Base-by-base conservation (phyloP, 768 basidiomycete species). In the Boletales sp. region DNA sequence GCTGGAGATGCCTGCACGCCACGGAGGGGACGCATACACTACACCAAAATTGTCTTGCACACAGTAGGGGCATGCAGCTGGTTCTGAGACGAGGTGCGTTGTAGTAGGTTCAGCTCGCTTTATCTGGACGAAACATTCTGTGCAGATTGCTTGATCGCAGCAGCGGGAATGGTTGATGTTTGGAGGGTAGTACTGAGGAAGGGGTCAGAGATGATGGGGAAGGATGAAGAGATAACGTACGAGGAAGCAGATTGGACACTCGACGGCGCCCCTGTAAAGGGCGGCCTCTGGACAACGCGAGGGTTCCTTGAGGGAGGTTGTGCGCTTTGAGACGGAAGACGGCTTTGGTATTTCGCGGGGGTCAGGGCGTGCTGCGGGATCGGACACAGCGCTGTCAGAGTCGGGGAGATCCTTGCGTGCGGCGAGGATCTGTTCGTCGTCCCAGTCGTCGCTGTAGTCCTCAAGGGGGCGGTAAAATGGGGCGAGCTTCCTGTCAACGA, bases 81-180 rank as follows among this genome's bases (percentile, higher is more conserved):
- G 93, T 62, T 99, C 96, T 9, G 94, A 95, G 46, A 94, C 92
- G 52, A 97, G 77, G 70, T 98, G 94, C 0, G 94, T 97, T 8
- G 92, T 78, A 0, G 93, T 95, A 7, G 96, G 93, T 55, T 99
- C 96, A 33, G 81, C 83, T 48, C 96, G 87, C 74, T 97, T 98
- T 72, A 99, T 98, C 72, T 97, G 95, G 18, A 97, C 93, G 63
- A 99, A 98, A 66, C 96, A 99, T 71, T 99, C 96, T 34, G 96
- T 97, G 67, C 96, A 99, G 54, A 99, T 95, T 18, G 90, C 87
- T 59, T 99, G 96, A 75, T 95, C 94, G 67, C 96, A 99, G 67
- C 96, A 99, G 64, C 96, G 82, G 35, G 96, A 97, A 60, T 86
- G 87, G 65, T 98, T 97, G 70, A 97, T 96, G 70, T 97, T 95